These are phyloP conservation scores for Lindgomyces ingoldianus DNA, from an alignment of 495 filamentous ascomycete genomes.

Conservation along the genomic window DNA sequence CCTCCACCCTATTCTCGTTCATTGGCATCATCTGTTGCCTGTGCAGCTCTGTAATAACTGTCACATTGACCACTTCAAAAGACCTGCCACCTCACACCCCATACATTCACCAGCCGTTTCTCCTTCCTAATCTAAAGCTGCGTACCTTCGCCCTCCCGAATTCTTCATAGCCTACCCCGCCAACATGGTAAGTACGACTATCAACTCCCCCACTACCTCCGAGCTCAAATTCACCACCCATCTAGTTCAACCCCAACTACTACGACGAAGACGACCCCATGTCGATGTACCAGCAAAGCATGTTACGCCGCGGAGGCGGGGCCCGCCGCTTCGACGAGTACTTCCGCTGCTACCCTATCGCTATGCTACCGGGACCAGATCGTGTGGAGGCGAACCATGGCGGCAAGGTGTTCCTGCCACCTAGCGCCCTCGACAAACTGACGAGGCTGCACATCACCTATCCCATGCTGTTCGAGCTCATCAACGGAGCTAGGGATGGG, in stretches of 20 bases:
- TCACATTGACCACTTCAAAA: neutral
- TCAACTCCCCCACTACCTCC: neutral
- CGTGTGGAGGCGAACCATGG: constrained; percentile 90
- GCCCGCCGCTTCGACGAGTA: constrained; percentile 90
- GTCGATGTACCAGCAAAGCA: constrained; percentile 46
- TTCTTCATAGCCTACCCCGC: neutral
- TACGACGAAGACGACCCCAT: constrained; percentile 48
- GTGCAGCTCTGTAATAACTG: neutral
- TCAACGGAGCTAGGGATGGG: constrained; percentile 72
- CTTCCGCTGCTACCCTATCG: constrained; percentile 91
- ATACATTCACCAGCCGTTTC: too few species aligned
- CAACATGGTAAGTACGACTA: constrained; percentile 24
- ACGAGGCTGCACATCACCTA: constrained; percentile 96
- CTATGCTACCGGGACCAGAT: constrained; percentile 92
- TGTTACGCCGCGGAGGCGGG: constrained; percentile 44
- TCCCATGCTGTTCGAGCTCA: constrained; percentile 93
- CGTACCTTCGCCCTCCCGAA: neutral
- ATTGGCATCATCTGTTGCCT: neutral
- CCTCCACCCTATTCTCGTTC: neutral
- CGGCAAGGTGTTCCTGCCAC: constrained; percentile 94
- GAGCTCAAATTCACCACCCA: neutral
- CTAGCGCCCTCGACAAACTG: constrained; percentile 92
- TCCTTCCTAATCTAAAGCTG: too few species aligned
- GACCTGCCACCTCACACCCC: neutral
- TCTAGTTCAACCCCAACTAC: constrained; percentile 52